Evolutionary conservation across 176 grass and related monocot species (phyloP).

Genomic region (Oryza longistaminata): DNA sequence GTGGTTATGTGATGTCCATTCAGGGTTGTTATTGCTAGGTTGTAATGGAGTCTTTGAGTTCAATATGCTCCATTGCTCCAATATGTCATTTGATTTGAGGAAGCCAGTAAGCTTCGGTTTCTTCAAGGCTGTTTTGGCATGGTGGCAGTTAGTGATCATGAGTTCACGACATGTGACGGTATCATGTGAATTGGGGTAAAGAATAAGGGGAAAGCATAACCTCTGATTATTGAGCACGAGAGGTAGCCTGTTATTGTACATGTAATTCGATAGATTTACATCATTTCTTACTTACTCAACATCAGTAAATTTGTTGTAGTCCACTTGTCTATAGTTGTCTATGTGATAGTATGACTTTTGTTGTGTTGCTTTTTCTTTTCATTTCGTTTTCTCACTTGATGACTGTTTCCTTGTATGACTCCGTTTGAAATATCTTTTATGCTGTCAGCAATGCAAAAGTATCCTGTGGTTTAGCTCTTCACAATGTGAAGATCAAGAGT

Average conservation of each 20-base stretch:
- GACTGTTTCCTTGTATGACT: neutral
- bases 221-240: neutral
- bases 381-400: neutral
- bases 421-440: slow-evolving; percentile 21
- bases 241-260: neutral
- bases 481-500: slow-evolving; percentile 47
- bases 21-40: neutral
- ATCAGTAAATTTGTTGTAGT: neutral
- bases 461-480: slow-evolving; percentile 35
- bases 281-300: neutral
- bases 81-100: neutral
- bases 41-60: neutral
- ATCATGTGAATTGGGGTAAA: neutral
- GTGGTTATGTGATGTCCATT: neutral
- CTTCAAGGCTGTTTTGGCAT: neutral
- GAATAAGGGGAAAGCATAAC: neutral
- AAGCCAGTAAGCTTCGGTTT: neutral
- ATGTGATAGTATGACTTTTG: neutral
- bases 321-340: neutral
- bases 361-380: neutral
- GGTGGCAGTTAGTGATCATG: neutral
- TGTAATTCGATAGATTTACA: slow-evolving; percentile 3
- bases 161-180: neutral
- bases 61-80: neutral
- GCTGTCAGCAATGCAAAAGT: slow-evolving; percentile 64